A percentile compares a stretch with the other conserved stretches of the same genome.
phyloP scores from a whole-genome alignment of 2,329 filamentous ascomycete genomes.

The Neophaeococcomyces aloes region DNA sequence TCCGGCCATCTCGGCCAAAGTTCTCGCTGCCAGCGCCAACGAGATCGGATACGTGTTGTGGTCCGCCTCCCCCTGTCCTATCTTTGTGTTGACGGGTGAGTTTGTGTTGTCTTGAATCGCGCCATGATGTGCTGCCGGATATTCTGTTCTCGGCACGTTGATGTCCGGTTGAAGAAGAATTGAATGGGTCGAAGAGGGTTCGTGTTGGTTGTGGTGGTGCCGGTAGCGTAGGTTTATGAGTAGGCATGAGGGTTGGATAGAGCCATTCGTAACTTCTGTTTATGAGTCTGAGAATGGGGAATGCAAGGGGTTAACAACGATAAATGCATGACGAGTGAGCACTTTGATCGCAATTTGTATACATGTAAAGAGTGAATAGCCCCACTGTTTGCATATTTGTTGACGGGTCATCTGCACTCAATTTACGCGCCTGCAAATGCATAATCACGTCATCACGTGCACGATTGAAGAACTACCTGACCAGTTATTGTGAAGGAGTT shows the following conservation, averaged over 20 bases:
- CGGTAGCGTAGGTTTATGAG: conserved; percentile 11
- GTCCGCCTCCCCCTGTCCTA: conserved; percentile 48
- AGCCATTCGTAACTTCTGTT: neutral
- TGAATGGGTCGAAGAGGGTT: conserved; percentile 37
- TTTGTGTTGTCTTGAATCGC: conserved; percentile 57
- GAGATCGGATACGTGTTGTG: conserved; percentile 50
- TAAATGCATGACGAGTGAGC: too few species aligned
- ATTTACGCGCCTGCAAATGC: too few species aligned
- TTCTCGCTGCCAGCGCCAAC: conserved; percentile 54
- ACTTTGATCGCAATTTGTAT: too few species aligned
- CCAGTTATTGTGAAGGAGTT: too few species aligned
- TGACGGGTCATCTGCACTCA: too few species aligned
- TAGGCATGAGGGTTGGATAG: conserved; percentile 10
- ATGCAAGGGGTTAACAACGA: too few species aligned
- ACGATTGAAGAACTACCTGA: too few species aligned
- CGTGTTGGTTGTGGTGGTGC: conserved; percentile 17
- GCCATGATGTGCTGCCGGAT: conserved; percentile 57
- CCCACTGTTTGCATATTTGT: too few species aligned
- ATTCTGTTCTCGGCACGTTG: conserved; percentile 62
- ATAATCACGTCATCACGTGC: too few species aligned
- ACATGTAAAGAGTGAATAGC: too few species aligned
- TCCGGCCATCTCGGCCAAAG: conserved; percentile 40
- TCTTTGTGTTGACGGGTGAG: conserved; percentile 57
- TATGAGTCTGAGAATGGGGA: too few species aligned
- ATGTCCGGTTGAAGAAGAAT: conserved; percentile 65